Evolutionary conservation across 2,329 filamentous ascomycete genomes (phyloP), one percentile per base, ranked within the genome.

Genomic region (Colletotrichum horii): DNA sequence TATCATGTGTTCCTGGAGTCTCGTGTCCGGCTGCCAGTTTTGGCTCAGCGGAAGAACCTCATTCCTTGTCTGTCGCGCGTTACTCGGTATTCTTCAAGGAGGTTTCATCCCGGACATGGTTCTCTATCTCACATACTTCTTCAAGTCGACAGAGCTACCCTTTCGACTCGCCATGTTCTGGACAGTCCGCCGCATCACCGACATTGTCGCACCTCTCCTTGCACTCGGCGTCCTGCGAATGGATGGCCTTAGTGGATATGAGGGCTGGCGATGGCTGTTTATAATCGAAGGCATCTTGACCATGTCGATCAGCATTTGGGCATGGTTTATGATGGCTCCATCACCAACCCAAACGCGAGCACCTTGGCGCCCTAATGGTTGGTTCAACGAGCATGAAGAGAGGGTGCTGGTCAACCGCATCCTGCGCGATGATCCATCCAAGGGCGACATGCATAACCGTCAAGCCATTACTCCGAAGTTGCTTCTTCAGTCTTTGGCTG

Each of bases 381-480:
- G 89, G 88, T 92, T 92, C 80, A 89, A 81, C 4, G 88, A 91
- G 65, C 84, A 86, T 3, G 91, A 92, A 77, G 89, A 92, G 76
- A 87, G 86, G 76, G 92, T 92, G 62, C 86, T 92, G 64, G 88
- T 92, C 26, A 92, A 91, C 77, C 83, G 90, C 1, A 85, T 89
- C 14, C 82, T 85, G 4, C 87, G 90, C 2, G 90, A 92, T 66
- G 91, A 91, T 72, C 90, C 90, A 2, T 86, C 85, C 6, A 90
- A 90, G 78, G 86, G 87, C 58, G 87, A 88, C 71, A 90, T 91
- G 86, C 87, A 90, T 78, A 91, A 90, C 75, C 87, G 89, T 6
- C 85, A 90, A 78, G 85, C 86, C 1, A 85, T 91, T 32, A 89
- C 88, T 0, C 83, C 84, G 2, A 83, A 81, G 15, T 80, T 83